Conservation (phyloP, 345 rosid genomes). For the Moringa oleifera region DNA sequence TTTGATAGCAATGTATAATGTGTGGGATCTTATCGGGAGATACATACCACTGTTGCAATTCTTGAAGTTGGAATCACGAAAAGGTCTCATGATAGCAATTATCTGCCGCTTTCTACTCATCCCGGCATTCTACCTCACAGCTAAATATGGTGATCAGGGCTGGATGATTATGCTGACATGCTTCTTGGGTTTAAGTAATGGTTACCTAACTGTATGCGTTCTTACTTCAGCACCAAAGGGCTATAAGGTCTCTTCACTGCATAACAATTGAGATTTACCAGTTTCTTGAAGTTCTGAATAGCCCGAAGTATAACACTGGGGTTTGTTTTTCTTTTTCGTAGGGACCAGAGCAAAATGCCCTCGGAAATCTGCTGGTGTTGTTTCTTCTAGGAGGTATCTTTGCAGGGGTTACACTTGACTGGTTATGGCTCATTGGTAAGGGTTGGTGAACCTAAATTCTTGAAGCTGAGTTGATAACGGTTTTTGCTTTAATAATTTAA, state of each 20-base stretch:
- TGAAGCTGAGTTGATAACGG: no score
- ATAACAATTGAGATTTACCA: not conserved
- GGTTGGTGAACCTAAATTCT: conserved; percentile 36
- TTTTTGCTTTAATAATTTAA: no score
- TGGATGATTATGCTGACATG: conserved; percentile 81
- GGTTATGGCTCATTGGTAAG: conserved; percentile 69
- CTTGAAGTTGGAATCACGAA: conserved; percentile 53
- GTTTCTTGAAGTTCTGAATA: not conserved
- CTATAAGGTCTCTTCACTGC: conserved; percentile 50
- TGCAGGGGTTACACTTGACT: conserved; percentile 50
- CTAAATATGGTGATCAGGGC: conserved; percentile 74
- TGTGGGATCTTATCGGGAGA: conserved; percentile 62
- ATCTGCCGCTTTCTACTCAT: conserved; percentile 47
- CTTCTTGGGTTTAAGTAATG: conserved; percentile 67
- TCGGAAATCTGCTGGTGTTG: conserved; percentile 57
- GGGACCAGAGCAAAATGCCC: conserved; percentile 74
- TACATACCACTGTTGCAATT: conserved; percentile 43
- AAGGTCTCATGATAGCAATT: conserved; percentile 35
- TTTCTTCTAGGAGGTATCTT: conserved; percentile 51
- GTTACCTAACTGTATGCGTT: conserved; percentile 71
- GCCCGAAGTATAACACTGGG: not conserved
- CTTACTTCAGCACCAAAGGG: conserved; percentile 78
- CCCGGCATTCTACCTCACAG: conserved; percentile 77
- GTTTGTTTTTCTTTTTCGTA: conserved; percentile 7
- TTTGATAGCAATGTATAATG: conserved; percentile 64